Percentiles rank a stretch among this genome's conserved stretches.
These are phyloP conservation scores for Pyrenophora teres DNA, from an alignment of 2,329 filamentous ascomycete genomes.

Conservation along the genomic window DNA sequence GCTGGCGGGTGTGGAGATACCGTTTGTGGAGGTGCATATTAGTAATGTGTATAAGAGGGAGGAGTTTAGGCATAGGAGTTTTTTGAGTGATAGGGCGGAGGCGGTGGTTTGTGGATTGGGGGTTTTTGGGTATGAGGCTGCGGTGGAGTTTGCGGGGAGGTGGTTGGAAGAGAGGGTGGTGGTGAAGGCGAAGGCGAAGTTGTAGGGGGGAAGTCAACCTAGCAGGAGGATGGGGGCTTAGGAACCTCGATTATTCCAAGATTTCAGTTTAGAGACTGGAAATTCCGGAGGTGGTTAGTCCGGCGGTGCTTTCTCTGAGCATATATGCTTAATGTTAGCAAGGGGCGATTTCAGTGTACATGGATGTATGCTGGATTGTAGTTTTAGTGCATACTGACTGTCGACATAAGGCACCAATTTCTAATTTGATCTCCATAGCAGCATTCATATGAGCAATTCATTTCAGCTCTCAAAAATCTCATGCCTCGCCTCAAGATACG, in stretches of 20 bases:
- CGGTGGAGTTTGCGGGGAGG: slow-evolving; percentile 50
- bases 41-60: slow-evolving; percentile 76
- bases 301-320: no score
- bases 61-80: slow-evolving; percentile 70
- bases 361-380: no score
- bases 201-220: background rate
- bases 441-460: no score
- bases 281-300: no score
- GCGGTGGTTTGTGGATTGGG: slow-evolving; percentile 73
- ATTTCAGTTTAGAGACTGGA: no score
- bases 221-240: no score
- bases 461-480: slow-evolving; percentile 16
- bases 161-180: slow-evolving; percentile 20
- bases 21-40: slow-evolving; percentile 79
- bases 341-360: no score
- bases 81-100: slow-evolving; percentile 74
- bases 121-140: slow-evolving; percentile 53
- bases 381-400: no score
- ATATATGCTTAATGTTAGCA: no score
- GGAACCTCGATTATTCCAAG: no score
- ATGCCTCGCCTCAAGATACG: slow-evolving; percentile 36
- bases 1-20: slow-evolving; percentile 68
- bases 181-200: background rate
- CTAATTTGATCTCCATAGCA: no score
- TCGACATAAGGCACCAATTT: no score